Evolutionary conservation across 2,329 filamentous ascomycete genomes (phyloP).

Genomic region (Acephala macrosclerotiorum): DNA sequence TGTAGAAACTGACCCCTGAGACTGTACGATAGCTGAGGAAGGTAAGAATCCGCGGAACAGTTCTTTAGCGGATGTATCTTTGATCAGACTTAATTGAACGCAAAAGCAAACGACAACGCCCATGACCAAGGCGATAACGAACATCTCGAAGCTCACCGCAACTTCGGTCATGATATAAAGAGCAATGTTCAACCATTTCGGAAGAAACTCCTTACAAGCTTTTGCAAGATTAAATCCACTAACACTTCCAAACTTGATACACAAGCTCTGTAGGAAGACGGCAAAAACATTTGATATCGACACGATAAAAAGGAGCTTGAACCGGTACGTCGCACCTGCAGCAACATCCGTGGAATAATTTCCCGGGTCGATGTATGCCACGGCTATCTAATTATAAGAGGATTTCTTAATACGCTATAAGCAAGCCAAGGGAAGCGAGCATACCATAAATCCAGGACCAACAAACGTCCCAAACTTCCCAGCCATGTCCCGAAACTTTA

Average conservation of each 20-base stretch:
- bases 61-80: conserved; percentile 59
- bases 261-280: conserved; percentile 64
- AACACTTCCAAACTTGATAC: conserved; percentile 62
- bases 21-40: conserved; percentile 63
- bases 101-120: conserved; percentile 75
- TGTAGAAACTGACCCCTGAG: conserved; percentile 56
- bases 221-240: conserved; percentile 62
- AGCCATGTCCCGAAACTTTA: too few species aligned
- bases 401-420: too few species aligned
- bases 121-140: conserved; percentile 69
- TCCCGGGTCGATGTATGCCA: conserved; percentile 52
- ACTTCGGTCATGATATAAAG: conserved; percentile 62
- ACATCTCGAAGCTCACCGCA: conserved; percentile 64
- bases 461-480: conserved; percentile 50
- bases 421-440: too few species aligned
- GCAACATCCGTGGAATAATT: conserved; percentile 66
- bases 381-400: conserved; percentile 42
- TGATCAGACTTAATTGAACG: conserved; percentile 70
- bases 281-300: conserved; percentile 65
- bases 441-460: not conserved
- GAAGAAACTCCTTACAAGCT: conserved; percentile 55
- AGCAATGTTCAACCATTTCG: conserved; percentile 59
- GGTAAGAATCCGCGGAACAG: conserved; percentile 73
- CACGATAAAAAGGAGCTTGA: conserved; percentile 62
- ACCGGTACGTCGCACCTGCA: conserved; percentile 60